Evolutionary conservation across 257 asterid genomes (phyloP), one percentile per base, ranked within the genome.

Genomic region (Handroanthus guayacan): DNA sequence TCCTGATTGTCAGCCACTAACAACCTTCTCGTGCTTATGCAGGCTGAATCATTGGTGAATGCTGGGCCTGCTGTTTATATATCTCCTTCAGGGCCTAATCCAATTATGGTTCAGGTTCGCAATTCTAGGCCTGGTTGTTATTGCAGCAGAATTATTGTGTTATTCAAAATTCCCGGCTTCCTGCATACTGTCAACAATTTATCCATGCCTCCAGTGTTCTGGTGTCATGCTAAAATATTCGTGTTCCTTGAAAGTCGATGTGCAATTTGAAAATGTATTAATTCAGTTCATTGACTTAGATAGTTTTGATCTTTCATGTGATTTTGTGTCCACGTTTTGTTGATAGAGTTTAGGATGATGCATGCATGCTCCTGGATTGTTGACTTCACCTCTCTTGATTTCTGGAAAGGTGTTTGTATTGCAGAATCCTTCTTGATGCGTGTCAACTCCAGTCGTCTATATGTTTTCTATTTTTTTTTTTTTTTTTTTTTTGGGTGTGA

Each of bases 51-150:
- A 72, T 90, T 81, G 68, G 91, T 95, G 69, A 89, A 90, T 87
- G 85, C 97, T 86, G 99, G 99, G 57, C 99, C 99, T 64, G 95
- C 99, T 36, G 98, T 95, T 62, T 95, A 95, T 72, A 85, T 95
- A 58, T 91, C 98, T 80, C 91, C 98, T 39, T 82, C 94, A 2
- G 99, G 99, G 69, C 99, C 99, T 43, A 91, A 95, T 79, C 99
- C 98, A 5, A 89, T 95, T 41, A 95, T 95, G 99, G 99, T 86
- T 81, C 99, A 95, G 99, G 99, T 95, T 63, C 80, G 88, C 82
- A 52, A 54, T 52, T 64, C 56, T 45, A 68, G n/a, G 14, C 65
- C 50, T 72, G 6, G 10, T 77, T 61, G 38, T 41, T 75, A 58
- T 37, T 51, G 37, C 63, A 43, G 9, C 72, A 52, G 5, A 52